phyloP scores from a whole-genome alignment of 2,329 filamentous ascomycete species.

The Cyclaneusma minus region DNA sequence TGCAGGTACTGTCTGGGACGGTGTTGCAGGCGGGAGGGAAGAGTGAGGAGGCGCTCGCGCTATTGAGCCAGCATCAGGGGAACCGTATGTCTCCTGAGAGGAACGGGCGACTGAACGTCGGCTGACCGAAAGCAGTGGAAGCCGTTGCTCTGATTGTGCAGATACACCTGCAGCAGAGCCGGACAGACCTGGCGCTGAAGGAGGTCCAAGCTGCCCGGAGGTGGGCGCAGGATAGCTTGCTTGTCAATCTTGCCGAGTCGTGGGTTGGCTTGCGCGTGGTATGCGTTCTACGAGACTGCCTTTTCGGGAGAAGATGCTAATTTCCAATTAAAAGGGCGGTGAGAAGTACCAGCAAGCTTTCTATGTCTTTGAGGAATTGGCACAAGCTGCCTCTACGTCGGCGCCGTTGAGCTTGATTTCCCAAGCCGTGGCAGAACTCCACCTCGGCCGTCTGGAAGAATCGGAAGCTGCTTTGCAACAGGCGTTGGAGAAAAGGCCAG shows the following conservation, averaged over 20 bases:
- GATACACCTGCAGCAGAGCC: constrained; percentile 83
- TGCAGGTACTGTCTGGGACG: constrained; percentile 71
- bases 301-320: constrained; percentile 2
- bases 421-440: constrained; percentile 82
- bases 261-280: constrained; percentile 87
- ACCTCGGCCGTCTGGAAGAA: constrained; percentile 77
- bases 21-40: constrained; percentile 67
- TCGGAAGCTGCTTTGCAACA: constrained; percentile 75
- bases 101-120: constrained; percentile 1
- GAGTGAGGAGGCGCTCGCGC: constrained; percentile 68
- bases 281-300: constrained; percentile 18
- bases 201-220: constrained; percentile 74
- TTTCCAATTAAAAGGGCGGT: constrained; percentile 48
- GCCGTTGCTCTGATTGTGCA: constrained; percentile 81
- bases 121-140: constrained; percentile 31
- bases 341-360: constrained; percentile 94
- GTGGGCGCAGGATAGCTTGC: constrained; percentile 88
- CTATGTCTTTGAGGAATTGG: constrained; percentile 95
- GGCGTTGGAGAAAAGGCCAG: constrained; percentile 58
- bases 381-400: constrained; percentile 69
- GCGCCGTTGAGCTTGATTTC: constrained; percentile 64
- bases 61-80: constrained; percentile 73
- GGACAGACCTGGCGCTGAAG: constrained; percentile 78
- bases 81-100: constrained; percentile 44
- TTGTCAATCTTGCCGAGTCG: constrained; percentile 88